Evolutionary conservation across 495 filamentous ascomycete genomes (phyloP), one percentile per base, ranked within the genome.

Genomic region (Talaromyces adpressus): DNA sequence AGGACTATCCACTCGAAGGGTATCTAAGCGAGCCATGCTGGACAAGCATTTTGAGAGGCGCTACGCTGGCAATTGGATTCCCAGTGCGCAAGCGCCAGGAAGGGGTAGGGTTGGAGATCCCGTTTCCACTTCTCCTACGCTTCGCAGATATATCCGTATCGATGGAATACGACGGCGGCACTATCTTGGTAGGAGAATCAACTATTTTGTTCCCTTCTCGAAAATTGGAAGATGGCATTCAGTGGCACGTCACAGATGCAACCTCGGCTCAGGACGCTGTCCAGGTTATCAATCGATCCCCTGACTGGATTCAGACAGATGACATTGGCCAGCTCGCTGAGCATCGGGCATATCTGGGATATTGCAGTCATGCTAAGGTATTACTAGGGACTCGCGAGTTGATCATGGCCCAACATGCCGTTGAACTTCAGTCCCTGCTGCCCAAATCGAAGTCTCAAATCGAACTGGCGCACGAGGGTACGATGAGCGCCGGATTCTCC

Each of bases 81-180:
- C 57, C 57, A 45, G 36, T 45, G n/a, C 30, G 8, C n/a, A 8
- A 11, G 3, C 57, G 57, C 2, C n/a, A 6, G 20, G 32, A 60
- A 41, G 32, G 57, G 14, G 12, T 60, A 39, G 57, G 57, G 22
- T 23, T 60, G n/a, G 57, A 60, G 22, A 60, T 60, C 14, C 57
- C 57, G 11, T 60, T 60, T 27, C 36, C 57, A 45, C 30, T 60
- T 41, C 57, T 60, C 9, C 36, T 60, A 41, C 57, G 57, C 22
- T 41, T 60, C 20, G 54, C 54, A 14, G 54, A 57, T 57, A 57
- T 57, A 41, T 60, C 36, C 12, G 36, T 60, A 25, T 60, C 32
- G 9, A 60, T 60, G 22, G n/a, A 60, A 9, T 41, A 45, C 18
- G 57, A 45, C 18, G 57, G 36, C 57, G 57, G 54, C 12, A 34